Conservation (phyloP, 2,329 filamentous ascomycete genomes). For the Phyllosticta capitalensis region DNA sequence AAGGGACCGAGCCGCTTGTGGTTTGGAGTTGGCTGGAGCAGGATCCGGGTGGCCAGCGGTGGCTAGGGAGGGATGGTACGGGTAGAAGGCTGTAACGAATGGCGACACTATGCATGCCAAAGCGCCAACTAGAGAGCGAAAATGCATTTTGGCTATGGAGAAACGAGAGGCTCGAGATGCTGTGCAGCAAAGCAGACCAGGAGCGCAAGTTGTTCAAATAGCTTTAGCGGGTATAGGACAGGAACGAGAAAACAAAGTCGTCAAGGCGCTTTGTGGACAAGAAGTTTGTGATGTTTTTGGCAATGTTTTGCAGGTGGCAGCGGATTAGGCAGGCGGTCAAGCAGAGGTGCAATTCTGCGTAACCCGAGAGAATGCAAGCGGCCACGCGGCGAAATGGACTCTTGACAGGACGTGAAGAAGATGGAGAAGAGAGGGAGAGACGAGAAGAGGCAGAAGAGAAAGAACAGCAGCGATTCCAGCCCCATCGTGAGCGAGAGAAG, state of each 20-base stretch:
- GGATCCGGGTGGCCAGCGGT: constrained; percentile 4
- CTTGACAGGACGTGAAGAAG: background rate
- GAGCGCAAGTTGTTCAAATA: background rate
- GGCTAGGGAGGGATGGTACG: constrained; percentile 17
- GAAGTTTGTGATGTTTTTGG: background rate
- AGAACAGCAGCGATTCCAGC: background rate
- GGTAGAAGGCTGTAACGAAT: constrained; percentile 26
- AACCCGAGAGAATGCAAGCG: background rate
- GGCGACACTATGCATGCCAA: constrained; percentile 2
- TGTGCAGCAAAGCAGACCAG: constrained; percentile 11
- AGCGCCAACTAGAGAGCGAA: background rate
- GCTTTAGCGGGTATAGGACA: background rate
- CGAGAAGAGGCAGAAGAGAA: background rate
- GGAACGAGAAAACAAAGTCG: background rate
- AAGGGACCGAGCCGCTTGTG: constrained; percentile 13
- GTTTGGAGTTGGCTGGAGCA: background rate
- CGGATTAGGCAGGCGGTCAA: background rate
- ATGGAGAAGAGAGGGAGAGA: background rate
- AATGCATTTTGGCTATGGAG: background rate
- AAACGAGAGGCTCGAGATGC: background rate
- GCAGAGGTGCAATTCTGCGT: background rate
- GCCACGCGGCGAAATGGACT: background rate
- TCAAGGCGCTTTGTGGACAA: background rate
- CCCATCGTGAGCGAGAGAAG: background rate
- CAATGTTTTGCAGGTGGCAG: background rate